These are phyloP conservation scores for Ophiostoma piceae DNA, from an alignment of 2,329 filamentous ascomycete genomes.

Conservation along the genomic window DNA sequence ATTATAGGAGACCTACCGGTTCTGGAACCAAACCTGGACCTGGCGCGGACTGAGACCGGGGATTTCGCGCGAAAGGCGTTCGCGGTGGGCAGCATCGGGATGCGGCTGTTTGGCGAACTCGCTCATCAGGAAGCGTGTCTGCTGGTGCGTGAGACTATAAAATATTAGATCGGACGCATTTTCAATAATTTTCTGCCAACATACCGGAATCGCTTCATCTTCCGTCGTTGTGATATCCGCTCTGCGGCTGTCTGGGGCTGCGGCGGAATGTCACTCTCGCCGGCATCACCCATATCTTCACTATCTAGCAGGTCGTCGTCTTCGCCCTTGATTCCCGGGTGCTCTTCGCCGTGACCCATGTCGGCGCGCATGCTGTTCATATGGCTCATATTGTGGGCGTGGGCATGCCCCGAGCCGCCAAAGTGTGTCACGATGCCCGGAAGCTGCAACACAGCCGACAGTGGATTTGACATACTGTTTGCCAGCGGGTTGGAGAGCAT, in stretches of 20 bases:
- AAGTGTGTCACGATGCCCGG: conserved; percentile 32
- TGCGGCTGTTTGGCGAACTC: conserved; percentile 94
- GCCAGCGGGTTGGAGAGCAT: conserved; percentile 8
- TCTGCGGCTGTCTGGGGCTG: conserved; percentile 51
- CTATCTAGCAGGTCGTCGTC: conserved; percentile 52
- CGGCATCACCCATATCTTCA: conserved; percentile 50
- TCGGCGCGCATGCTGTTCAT: conserved; percentile 27
- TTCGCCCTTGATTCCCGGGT: conserved; percentile 42
- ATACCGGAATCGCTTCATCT: conserved; percentile 76
- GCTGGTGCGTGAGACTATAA: conserved; percentile 79
- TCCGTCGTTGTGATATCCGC: conserved; percentile 52
- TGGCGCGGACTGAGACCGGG: conserved; percentile 86
- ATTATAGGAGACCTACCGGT: conserved; percentile 61
- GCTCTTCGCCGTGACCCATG: conserved; percentile 33
- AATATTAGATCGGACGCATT: neutral
- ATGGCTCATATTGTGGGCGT: conserved; percentile 28
- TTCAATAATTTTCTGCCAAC: neutral
- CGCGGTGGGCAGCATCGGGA: conserved; percentile 84
- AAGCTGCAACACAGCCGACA: conserved; percentile 36
- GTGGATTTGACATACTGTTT: conserved; percentile 34
- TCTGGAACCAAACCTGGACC: conserved; percentile 98
- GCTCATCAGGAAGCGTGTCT: conserved; percentile 96
- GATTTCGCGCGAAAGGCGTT: conserved; percentile 81
- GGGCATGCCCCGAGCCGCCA: neutral
- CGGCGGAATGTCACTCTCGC: conserved; percentile 41